Conservation (phyloP, 371 early-diverging fungal genomes). For the Blastocladiella emersonii region DNA sequence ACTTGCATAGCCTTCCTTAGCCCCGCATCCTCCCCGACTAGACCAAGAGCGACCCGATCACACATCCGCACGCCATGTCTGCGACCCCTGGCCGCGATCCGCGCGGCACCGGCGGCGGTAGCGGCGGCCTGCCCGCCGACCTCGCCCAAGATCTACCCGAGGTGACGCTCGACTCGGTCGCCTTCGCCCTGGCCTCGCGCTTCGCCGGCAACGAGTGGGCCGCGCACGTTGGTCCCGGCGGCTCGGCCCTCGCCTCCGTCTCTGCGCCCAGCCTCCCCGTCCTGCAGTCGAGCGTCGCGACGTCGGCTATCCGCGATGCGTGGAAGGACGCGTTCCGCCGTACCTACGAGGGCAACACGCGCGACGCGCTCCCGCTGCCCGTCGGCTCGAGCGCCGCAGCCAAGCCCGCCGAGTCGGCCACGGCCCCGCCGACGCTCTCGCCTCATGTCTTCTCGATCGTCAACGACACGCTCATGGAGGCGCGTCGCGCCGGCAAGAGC, state of each 20-base stretch:
- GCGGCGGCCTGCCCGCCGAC: no score
- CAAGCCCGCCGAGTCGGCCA: background rate
- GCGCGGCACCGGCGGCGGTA: no score
- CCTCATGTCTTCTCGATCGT: background rate
- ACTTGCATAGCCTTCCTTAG: no score
- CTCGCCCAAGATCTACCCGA: no score
- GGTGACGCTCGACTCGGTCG: background rate
- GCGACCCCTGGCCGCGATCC: no score
- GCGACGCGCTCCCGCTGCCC: background rate
- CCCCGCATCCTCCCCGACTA: no score
- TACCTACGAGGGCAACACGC: background rate
- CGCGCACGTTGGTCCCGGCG: background rate
- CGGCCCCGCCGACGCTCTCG: background rate
- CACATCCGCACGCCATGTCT: no score
- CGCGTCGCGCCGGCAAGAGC: background rate
- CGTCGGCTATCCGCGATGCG: background rate
- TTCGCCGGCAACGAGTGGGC: background rate
- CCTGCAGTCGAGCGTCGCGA: background rate
- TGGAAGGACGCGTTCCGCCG: background rate
- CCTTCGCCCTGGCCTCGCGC: background rate
- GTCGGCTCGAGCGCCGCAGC: background rate
- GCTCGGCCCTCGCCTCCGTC: background rate
- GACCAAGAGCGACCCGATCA: no score
- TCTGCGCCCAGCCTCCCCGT: background rate
- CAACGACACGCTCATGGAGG: background rate